phyloP scores from a whole-genome alignment of 2,329 filamentous ascomycete species.

The Fusarium sp. region DNA sequence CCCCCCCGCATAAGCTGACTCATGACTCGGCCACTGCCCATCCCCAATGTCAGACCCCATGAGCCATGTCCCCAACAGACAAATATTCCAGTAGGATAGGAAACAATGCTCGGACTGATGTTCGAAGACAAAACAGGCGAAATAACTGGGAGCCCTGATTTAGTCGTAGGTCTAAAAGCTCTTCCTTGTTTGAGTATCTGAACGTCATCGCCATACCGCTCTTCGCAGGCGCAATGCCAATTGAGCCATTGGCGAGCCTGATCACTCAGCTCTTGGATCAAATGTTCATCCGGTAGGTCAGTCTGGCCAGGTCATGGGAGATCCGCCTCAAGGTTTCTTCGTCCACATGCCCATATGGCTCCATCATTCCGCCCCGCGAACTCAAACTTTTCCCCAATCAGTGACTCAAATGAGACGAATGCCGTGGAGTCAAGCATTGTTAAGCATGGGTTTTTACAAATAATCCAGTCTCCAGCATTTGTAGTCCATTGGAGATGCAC shows the following conservation, averaged over 20 bases:
- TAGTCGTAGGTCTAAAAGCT: not conserved
- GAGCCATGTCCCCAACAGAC: not conserved
- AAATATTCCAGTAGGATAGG: accelerated
- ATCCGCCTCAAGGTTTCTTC: not conserved
- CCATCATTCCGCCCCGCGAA: not conserved
- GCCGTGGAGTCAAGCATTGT: accelerated
- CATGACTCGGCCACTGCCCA: not conserved
- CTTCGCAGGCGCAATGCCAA: accelerated
- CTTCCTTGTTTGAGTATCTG: not conserved
- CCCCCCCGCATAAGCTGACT: not conserved
- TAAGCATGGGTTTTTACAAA: accelerated
- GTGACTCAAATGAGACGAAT: not conserved
- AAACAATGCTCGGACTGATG: accelerated
- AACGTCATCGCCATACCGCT: not conserved
- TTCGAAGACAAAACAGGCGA: not conserved
- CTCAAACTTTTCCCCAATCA: not conserved
- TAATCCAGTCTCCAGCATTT: not conserved
- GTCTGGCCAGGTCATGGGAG: not conserved
- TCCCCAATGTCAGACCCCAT: not conserved
- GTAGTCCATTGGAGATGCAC: not conserved
- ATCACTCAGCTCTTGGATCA: accelerated
- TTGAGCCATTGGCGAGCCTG: not conserved
- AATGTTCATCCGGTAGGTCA: not conserved
- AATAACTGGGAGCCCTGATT: not conserved
- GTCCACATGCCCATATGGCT: not conserved